Percentiles rank a stretch among this genome's conserved stretches.
phyloP scores from a whole-genome alignment of 1,284 basidiomycete species.

The Ceratobasidium sp. region DNA sequence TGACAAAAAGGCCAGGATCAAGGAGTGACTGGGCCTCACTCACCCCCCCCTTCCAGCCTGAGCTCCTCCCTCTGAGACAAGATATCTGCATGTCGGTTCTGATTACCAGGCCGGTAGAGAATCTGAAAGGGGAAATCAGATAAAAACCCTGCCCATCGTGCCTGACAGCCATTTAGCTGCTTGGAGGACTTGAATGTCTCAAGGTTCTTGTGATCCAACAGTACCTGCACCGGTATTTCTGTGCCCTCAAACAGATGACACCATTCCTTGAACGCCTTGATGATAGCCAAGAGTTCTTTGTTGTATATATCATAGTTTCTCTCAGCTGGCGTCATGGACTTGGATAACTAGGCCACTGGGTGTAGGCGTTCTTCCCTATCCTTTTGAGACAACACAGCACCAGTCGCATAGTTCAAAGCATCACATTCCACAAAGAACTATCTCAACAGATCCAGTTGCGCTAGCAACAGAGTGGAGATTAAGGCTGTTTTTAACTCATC shows the following conservation, averaged over 20 bases:
- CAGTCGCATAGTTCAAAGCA: constrained; percentile 52
- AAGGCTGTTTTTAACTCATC: background rate
- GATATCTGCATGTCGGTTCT: constrained; percentile 58
- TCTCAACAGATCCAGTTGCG: background rate
- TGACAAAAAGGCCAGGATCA: constrained; percentile 9
- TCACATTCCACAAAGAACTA: constrained; percentile 49
- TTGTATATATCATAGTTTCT: constrained; percentile 59
- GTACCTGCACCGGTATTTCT: constrained; percentile 50
- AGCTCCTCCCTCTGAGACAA: constrained; percentile 52
- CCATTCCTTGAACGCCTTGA: constrained; percentile 60
- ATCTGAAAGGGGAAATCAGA: constrained; percentile 58
- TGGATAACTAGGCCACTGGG: constrained; percentile 55
- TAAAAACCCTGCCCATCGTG: constrained; percentile 60
- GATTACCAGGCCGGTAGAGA: constrained; percentile 58
- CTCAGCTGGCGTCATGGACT: constrained; percentile 54
- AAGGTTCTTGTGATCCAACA: constrained; percentile 58
- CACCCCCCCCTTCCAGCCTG: constrained; percentile 28
- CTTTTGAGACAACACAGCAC: constrained; percentile 50
- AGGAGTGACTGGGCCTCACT: background rate
- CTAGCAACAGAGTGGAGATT: background rate
- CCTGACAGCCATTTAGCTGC: constrained; percentile 57
- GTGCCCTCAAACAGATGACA: constrained; percentile 58
- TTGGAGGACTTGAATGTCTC: constrained; percentile 58
- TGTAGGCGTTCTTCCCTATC: constrained; percentile 34
- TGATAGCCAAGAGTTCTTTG: constrained; percentile 63